Evolutionary conservation across 306 rosid species (phyloP).

Genomic region (Gynostemma pentaphyllum): DNA sequence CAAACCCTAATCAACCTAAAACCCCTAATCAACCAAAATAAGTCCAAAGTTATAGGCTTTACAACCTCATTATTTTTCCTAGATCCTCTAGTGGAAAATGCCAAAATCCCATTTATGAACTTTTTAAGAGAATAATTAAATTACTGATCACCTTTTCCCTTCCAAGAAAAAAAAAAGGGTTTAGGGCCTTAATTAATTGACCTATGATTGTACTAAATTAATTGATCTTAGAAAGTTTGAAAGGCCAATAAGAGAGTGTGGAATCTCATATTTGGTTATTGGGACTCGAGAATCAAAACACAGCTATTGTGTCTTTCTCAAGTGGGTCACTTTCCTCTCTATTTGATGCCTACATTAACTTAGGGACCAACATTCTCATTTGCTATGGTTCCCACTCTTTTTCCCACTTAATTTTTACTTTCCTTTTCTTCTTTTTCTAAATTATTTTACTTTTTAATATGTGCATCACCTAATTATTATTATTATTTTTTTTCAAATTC

Average conservation of each 20-base stretch:
- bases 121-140: not conserved
- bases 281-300: conserved; percentile 32
- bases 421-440: not conserved
- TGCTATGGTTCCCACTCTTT: conserved; percentile 22
- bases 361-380: conserved; percentile 69
- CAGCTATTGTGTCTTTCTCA: conserved; percentile 46
- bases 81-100: not conserved
- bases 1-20: no score
- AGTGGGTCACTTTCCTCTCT: conserved; percentile 41
- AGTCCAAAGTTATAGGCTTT: not conserved
- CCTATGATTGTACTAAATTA: not conserved
- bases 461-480: no score
- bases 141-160: not conserved
- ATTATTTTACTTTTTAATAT: not conserved
- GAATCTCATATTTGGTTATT: conserved; percentile 15
- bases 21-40: not conserved
- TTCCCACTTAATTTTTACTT: conserved; percentile 5
- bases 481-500: not conserved
- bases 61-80: not conserved
- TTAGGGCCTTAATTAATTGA: not conserved
- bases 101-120: not conserved
- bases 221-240: not conserved
- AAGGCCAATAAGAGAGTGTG: conserved; percentile 1
- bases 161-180: not conserved
- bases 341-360: conserved; percentile 29